These are phyloP conservation scores for Phlegmacium glaucopus DNA, from an alignment of 768 basidiomycete genomes.

Conservation along the genomic window DNA sequence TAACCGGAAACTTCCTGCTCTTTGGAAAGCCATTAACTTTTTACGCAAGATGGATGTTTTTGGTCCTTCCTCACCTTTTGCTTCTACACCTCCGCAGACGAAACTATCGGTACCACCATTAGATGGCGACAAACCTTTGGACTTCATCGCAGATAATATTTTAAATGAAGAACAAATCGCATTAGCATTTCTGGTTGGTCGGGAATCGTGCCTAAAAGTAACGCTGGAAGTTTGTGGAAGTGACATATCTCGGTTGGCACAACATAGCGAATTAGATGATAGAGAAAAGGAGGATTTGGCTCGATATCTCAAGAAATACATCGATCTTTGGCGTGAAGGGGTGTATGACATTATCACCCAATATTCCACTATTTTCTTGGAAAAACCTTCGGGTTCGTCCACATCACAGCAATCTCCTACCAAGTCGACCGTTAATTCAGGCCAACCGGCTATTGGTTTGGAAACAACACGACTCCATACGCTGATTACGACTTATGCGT, in stretches of 20 bases:
- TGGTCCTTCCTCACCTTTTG: conserved; percentile 27
- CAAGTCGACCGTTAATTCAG: conserved; percentile 16
- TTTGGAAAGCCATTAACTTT: conserved; percentile 89
- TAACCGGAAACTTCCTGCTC: conserved; percentile 76
- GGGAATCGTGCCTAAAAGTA: conserved; percentile 55
- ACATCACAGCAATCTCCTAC: conserved; percentile 8
- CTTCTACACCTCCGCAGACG: conserved; percentile 15
- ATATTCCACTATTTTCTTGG: conserved; percentile 86
- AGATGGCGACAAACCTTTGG: conserved; percentile 17
- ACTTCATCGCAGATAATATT: conserved; percentile 26
- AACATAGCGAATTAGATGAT: conserved; percentile 43
- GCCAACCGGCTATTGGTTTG: conserved; percentile 8
- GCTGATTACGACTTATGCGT: conserved; percentile 63
- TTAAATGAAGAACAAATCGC: conserved; percentile 76
- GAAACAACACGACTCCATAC: conserved; percentile 36
- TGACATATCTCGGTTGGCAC: conserved; percentile 38
- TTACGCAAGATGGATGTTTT: conserved; percentile 80
- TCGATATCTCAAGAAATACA: conserved; percentile 78
- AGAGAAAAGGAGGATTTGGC: conserved; percentile 69
- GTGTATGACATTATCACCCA: conserved; percentile 92
- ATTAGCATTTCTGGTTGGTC: conserved; percentile 75
- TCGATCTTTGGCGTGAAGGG: conserved; percentile 89
- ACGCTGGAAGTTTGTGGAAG: conserved; percentile 52
- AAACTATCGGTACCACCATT: conserved; percentile 11
- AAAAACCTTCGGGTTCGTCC: conserved; percentile 38